These are phyloP conservation scores for Linum tenue DNA, from an alignment of 345 rosid genomes.

Conservation along the genomic window DNA sequence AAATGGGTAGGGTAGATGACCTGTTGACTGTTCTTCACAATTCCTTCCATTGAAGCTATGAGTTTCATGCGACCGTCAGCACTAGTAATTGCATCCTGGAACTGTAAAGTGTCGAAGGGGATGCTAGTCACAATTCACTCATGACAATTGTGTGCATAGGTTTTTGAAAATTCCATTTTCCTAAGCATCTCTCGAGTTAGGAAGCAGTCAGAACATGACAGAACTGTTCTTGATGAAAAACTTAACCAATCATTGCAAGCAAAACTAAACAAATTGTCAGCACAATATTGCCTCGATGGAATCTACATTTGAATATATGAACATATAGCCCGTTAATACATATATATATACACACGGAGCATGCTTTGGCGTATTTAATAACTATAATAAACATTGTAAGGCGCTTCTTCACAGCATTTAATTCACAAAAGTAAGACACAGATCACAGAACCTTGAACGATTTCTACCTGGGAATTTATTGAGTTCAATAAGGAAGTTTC, in stretches of 20 bases:
- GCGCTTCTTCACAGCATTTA: background rate
- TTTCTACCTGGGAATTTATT: constrained; percentile 62
- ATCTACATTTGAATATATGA: background rate
- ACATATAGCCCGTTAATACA: too few species aligned
- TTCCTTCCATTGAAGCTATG: constrained; percentile 73
- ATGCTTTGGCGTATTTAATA: background rate
- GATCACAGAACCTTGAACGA: constrained; percentile 1
- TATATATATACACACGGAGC: background rate
- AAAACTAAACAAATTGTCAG: background rate
- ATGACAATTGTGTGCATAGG: background rate
- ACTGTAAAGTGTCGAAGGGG: constrained; percentile 28
- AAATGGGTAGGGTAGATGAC: constrained; percentile 21
- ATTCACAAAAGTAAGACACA: background rate
- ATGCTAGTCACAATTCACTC: constrained; percentile 7
- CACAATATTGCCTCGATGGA: background rate
- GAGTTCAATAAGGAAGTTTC: constrained; percentile 75
- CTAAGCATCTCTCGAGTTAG: background rate
- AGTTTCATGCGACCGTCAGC: constrained; percentile 56
- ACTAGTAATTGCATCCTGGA: constrained; percentile 64
- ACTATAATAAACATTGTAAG: background rate
- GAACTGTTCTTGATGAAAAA: background rate
- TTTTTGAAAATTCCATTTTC: background rate
- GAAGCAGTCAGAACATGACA: background rate
- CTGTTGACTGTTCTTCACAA: constrained; percentile 75
- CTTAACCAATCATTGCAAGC: background rate